A percentile compares a stretch with the other conserved stretches of the same genome.
These are phyloP conservation scores for Biancaea sappan DNA, from an alignment of 306 rosid genomes.

Conservation along the genomic window DNA sequence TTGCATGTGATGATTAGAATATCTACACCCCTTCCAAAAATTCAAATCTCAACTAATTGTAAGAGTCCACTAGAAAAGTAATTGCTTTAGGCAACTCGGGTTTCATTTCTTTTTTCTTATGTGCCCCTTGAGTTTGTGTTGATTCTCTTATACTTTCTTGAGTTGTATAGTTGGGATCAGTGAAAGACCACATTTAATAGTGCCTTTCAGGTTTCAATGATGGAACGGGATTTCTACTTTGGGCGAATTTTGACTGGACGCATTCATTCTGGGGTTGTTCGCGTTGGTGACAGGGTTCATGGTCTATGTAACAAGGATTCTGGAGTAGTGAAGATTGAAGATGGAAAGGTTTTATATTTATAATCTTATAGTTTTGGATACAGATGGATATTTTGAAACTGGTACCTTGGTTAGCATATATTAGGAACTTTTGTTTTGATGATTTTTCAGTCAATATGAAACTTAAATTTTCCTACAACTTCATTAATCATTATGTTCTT, in stretches of 20 bases:
- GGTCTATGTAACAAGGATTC: constrained; percentile 79
- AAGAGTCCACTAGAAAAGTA: not conserved
- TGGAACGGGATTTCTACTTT: constrained; percentile 90
- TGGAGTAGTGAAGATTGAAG: constrained; percentile 82
- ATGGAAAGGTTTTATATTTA: constrained; percentile 74
- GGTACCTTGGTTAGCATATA: constrained; percentile 20
- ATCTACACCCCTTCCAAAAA: constrained; percentile 16
- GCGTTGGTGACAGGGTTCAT: constrained; percentile 88
- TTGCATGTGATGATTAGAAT: constrained; percentile 17
- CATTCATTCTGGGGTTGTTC: constrained; percentile 72
- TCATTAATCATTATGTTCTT: not conserved
- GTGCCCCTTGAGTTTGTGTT: constrained; percentile 10
- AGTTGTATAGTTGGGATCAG: constrained; percentile 34
- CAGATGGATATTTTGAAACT: constrained; percentile 7
- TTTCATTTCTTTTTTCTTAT: constrained; percentile 22
- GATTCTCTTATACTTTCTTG: not conserved
- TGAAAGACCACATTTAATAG: constrained; percentile 50
- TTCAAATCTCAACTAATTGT: constrained; percentile 13
- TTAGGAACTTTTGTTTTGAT: constrained; percentile 3
- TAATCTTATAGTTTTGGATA: constrained; percentile 25
- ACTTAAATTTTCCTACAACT: constrained; percentile 8
- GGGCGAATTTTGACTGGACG: constrained; percentile 97
- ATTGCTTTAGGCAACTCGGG: constrained; percentile 21
- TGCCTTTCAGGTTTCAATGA: constrained; percentile 92
- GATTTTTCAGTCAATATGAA: constrained; percentile 4